Evolutionary conservation across 1,139 yeast species (phyloP).

Genomic region (Kazachstania sp.): DNA sequence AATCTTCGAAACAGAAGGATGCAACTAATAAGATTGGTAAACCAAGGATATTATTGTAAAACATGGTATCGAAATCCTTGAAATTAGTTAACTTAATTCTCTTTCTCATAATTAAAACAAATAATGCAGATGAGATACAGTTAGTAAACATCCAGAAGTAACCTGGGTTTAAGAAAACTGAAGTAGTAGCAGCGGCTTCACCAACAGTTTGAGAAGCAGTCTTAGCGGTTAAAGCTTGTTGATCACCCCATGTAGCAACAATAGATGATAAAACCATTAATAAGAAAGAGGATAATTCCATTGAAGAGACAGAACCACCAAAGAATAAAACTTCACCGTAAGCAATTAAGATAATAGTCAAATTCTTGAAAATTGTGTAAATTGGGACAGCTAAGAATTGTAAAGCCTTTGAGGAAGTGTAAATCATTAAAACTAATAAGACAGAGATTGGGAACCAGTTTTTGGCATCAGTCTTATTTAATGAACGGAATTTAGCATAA

Average conservation of each 20-base stretch:
- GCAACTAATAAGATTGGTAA: constrained; percentile 75
- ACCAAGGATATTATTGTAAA: constrained; percentile 87
- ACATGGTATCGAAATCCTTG: constrained; percentile 97
- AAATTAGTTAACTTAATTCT: constrained; percentile 94
- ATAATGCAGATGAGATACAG: constrained; percentile 89
- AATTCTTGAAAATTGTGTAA: constrained; percentile 93
- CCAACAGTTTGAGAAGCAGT: constrained; percentile 22
- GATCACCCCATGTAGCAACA: constrained; percentile 91
- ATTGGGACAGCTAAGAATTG: constrained; percentile 89
- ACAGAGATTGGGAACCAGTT: constrained; percentile 93
- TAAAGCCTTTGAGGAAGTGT: constrained; percentile 92
- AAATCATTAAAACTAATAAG: constrained; percentile 84
- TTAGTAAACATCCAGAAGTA: constrained; percentile 95
- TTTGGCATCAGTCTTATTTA: constrained; percentile 80
- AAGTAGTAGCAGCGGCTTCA: constrained; percentile 30
- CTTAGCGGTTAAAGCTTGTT: constrained; percentile 29
- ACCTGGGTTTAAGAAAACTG: constrained; percentile 56
- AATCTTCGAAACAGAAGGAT: constrained; percentile 79
- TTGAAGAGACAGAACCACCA: constrained; percentile 82
- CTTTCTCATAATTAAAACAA: constrained; percentile 91
- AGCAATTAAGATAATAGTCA: constrained; percentile 92
- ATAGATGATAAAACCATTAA: constrained; percentile 91
- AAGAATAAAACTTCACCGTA: constrained; percentile 98
- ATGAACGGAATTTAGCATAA: constrained; percentile 76
- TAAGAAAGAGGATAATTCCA: constrained; percentile 81